Base-by-base conservation (phyloP, 2,329 filamentous ascomycete species). In the Amesomyces nigricolor region DNA sequence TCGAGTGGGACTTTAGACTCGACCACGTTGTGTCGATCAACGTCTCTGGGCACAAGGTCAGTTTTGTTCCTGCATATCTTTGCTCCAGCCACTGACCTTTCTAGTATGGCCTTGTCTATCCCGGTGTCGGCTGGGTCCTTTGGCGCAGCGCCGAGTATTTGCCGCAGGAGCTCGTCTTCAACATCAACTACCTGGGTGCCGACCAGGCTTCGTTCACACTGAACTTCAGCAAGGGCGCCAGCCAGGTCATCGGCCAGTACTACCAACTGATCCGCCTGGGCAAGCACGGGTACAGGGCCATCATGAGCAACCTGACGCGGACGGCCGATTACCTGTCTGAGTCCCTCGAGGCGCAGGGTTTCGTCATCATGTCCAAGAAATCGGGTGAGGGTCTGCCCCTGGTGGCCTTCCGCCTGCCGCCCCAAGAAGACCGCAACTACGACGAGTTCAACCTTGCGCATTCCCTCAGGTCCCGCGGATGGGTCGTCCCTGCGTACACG, bases 181-280 rank as follows among this genome's bases (percentile, higher is more conserved):
- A 96, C 79, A 96, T 97, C 81, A 96, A 96, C 80, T 97, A 97
- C 74, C 86, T 96, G 5, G 92, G 92, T 48, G 91, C 92, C 10
- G 90, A 96, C 68, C 92, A 97, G 71, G 87, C 91, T 2, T 96
- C 90, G 3, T 96, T 96, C 75, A 96, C 92, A 0, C 83, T 97
- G 57, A 97, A 97, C 78, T 97, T 97, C 78, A 95, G 89, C 68
- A 95, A 96, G 71, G 91, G 91, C 55, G 92, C 92, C 11, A 90
- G 87, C 5, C 91, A 96, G 69, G 89, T 96, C 67, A 95, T 97
- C 59, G 92, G 89, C 29, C 92, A 97, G 73, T 97, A 96, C 76
- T 96, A 97, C 76, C 91, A 96, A 74, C 81, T 97, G 68, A 96
- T 96, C 70, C 89, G 92, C 30, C 84, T 97, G 4, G 92, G 92